A percentile compares a stretch with the other conserved stretches of the same genome.
Conservation (phyloP, 2,329 filamentous ascomycete species). For the Coniochaeta prunicola region DNA sequence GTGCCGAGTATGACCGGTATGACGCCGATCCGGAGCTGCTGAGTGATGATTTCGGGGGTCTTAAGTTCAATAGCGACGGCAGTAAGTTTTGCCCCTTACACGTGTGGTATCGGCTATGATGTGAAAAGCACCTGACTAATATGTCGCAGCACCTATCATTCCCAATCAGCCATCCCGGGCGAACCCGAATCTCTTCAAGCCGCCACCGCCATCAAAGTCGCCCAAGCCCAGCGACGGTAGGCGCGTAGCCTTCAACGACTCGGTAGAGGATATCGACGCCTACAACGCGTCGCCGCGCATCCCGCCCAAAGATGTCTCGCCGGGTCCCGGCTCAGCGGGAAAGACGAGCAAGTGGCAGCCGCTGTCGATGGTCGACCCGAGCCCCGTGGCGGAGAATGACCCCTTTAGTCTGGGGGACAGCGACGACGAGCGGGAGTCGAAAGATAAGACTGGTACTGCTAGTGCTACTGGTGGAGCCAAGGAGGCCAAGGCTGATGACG, state of each 20-base stretch:
- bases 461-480: conserved; percentile 13
- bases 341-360: conserved; percentile 97
- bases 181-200: conserved; percentile 77
- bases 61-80: conserved; percentile 55
- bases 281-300: conserved; percentile 59
- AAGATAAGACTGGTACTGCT: conserved; percentile 44
- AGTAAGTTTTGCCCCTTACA: conserved; percentile 36
- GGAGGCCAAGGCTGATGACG: conserved; percentile 45
- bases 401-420: conserved; percentile 95
- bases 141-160: conserved; percentile 40
- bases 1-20: conserved; percentile 84
- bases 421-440: conserved; percentile 80
- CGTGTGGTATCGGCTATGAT: not conserved
- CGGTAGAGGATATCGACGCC: conserved; percentile 72
- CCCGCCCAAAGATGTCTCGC: conserved; percentile 41
- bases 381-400: conserved; percentile 82
- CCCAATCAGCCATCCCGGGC: conserved; percentile 52
- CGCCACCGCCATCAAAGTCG: conserved; percentile 46
- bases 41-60: conserved; percentile 77
- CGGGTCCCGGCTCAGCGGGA: conserved; percentile 32
- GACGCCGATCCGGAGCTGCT: conserved; percentile 90
- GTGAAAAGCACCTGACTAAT: conserved; percentile 12
- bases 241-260: conserved; percentile 51
- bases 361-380: conserved; percentile 75
- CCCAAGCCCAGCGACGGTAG: conserved; percentile 40